Percentiles rank a stretch among this genome's conserved stretches.
Evolutionary conservation across 2,329 filamentous ascomycete genomes (phyloP).

Genomic region (Calonectria pauciramosa): DNA sequence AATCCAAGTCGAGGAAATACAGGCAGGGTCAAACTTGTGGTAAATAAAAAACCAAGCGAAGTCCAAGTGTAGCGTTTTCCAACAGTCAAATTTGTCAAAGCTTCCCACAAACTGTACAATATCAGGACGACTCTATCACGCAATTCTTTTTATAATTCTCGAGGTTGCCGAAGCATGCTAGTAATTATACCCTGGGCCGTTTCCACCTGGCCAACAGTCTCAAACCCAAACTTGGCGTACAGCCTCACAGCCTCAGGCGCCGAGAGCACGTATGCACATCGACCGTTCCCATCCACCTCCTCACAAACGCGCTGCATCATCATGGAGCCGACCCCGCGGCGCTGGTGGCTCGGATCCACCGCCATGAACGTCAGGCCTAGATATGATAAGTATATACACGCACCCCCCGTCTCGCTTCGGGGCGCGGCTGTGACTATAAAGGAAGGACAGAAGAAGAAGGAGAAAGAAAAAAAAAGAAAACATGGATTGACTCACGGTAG

Average conservation of each 20-base stretch:
- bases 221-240: background rate
- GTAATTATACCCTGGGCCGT: background rate
- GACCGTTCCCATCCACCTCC: background rate
- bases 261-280: background rate
- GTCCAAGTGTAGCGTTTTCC: too few species aligned
- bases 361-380: background rate
- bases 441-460: background rate
- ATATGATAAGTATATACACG: background rate
- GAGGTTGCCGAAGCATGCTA: background rate
- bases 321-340: background rate
- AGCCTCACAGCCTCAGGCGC: background rate
- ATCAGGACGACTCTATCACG: background rate
- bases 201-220: background rate
- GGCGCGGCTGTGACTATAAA: background rate
- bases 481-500: background rate
- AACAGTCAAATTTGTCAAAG: too few species aligned
- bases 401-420: background rate
- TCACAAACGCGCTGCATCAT: background rate
- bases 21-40: too few species aligned
- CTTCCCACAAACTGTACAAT: too few species aligned
- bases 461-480: background rate
- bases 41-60: too few species aligned
- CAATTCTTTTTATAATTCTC: background rate
- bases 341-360: conserved; percentile 4
- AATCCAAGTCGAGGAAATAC: too few species aligned